These are phyloP conservation scores for Ophiocytium majus DNA, from an alignment of 352 stramenopile genomes.

Conservation along the genomic window DNA sequence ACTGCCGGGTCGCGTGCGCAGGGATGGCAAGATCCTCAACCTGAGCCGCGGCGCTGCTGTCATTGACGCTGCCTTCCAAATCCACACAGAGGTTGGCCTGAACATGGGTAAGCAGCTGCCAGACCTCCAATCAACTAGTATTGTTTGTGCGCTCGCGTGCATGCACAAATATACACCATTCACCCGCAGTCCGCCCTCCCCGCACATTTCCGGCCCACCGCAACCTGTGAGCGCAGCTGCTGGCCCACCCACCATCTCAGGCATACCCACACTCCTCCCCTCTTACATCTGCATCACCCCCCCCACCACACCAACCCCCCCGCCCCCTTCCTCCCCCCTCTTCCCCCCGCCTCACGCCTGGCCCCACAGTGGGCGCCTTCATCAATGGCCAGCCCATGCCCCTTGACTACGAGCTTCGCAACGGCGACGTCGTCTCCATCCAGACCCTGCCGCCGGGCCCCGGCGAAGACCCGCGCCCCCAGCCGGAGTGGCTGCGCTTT, in stretches of 20 bases:
- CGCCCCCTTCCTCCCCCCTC: not conserved
- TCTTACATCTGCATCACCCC: too few species aligned
- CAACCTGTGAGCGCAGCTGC: too few species aligned
- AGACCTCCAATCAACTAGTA: too few species aligned
- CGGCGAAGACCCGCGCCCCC: conserved; percentile 16
- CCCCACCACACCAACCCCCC: not conserved
- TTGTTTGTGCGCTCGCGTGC: too few species aligned
- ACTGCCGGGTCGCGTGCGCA: too few species aligned
- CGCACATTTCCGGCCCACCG: too few species aligned
- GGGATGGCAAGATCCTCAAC: conserved; percentile 73
- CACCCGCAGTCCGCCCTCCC: too few species aligned
- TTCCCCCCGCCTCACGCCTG: not conserved
- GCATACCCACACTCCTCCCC: too few species aligned
- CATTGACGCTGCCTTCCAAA: conserved; percentile 72
- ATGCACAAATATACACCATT: too few species aligned
- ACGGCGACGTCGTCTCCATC: conserved; percentile 19
- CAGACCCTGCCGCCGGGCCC: not conserved
- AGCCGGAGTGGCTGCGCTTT: conserved; percentile 1
- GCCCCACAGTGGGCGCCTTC: not conserved
- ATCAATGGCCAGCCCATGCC: not conserved
- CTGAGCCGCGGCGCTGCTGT: conserved; percentile 66
- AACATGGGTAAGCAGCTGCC: not conserved
- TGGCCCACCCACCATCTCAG: too few species aligned
- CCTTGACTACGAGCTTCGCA: conserved; percentile 5
- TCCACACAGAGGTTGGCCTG: conserved; percentile 69